phyloP scores from a whole-genome alignment of 2,329 filamentous ascomycete species.

The Periconia sp. region DNA sequence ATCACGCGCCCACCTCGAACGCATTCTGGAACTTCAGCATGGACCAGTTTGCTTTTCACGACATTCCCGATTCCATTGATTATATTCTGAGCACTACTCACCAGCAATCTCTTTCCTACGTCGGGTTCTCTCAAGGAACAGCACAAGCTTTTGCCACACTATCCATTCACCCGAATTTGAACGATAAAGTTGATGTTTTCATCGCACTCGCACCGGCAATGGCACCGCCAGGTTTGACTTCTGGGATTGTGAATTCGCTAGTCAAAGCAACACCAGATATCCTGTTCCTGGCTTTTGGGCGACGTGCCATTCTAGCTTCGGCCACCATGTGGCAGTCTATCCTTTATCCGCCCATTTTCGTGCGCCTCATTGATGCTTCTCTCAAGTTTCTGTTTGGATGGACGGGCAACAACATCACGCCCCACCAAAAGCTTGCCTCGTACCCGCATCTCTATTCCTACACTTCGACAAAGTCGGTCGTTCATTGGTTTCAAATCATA shows the following conservation, averaged over 20 bases:
- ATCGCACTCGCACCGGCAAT: conserved; percentile 95
- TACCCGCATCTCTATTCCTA: conserved; percentile 97
- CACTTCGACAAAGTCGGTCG: conserved; percentile 93
- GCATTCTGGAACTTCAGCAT: conserved; percentile 98
- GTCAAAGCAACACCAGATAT: conserved; percentile 93
- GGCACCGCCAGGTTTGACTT: conserved; percentile 88
- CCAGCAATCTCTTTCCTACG: conserved; percentile 85
- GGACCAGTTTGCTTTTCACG: conserved; percentile 96
- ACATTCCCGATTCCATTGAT: conserved; percentile 91
- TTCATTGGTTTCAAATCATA: conserved; percentile 99
- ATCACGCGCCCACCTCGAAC: conserved; percentile 70
- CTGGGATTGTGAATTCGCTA: conserved; percentile 87
- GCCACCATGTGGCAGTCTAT: conserved; percentile 98
- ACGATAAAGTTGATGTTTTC: conserved; percentile 92
- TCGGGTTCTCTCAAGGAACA: conserved; percentile 96
- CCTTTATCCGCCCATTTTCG: conserved; percentile 91
- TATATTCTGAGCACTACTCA: conserved; percentile 85
- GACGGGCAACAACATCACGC: conserved; percentile 79
- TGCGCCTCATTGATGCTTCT: conserved; percentile 80
- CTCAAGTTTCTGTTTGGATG: conserved; percentile 87
- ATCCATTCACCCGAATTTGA: conserved; percentile 87
- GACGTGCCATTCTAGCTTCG: conserved; percentile 86
- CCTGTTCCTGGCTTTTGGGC: conserved; percentile 88
- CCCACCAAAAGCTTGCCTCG: conserved; percentile 87
- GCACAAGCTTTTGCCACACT: conserved; percentile 94